These are phyloP conservation scores for Chlorella sp. DNA, from an alignment of 139 green algal genomes.

Conservation along the genomic window DNA sequence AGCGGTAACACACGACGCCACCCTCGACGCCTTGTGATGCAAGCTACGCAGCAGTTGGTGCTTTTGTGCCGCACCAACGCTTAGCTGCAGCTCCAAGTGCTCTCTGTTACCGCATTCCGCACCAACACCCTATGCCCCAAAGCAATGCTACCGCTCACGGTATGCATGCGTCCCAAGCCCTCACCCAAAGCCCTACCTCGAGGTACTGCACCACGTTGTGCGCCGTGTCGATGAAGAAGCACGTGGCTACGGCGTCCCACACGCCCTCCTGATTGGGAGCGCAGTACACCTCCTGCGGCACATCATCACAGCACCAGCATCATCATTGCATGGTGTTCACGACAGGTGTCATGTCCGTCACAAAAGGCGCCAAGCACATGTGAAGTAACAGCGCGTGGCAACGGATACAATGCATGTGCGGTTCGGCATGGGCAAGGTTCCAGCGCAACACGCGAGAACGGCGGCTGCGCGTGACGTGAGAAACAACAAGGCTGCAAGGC, in stretches of 20 bases:
- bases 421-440: too few species aligned
- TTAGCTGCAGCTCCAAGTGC: background rate
- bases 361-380: too few species aligned
- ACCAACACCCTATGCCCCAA: background rate
- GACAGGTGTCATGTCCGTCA: too few species aligned
- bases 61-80: too few species aligned
- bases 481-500: too few species aligned
- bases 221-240: conserved; percentile 98
- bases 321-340: too few species aligned
- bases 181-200: conserved; percentile 26
- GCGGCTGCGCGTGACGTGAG: too few species aligned
- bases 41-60: background rate
- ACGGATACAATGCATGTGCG: too few species aligned
- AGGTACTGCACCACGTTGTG: conserved; percentile 98
- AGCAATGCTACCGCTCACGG: background rate
- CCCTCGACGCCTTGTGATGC: background rate
- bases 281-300: conserved; percentile 78
- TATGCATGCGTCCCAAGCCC: too few species aligned
- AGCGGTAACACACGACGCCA: background rate
- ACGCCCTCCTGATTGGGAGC: conserved; percentile 28
- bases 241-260: conserved; percentile 90
- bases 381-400: too few species aligned
- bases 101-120: background rate
- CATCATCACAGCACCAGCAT: background rate
- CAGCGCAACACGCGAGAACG: too few species aligned